These are phyloP conservation scores for Globisporangium uncinulatum DNA, from an alignment of 352 stramenopile genomes.

Conservation along the genomic window DNA sequence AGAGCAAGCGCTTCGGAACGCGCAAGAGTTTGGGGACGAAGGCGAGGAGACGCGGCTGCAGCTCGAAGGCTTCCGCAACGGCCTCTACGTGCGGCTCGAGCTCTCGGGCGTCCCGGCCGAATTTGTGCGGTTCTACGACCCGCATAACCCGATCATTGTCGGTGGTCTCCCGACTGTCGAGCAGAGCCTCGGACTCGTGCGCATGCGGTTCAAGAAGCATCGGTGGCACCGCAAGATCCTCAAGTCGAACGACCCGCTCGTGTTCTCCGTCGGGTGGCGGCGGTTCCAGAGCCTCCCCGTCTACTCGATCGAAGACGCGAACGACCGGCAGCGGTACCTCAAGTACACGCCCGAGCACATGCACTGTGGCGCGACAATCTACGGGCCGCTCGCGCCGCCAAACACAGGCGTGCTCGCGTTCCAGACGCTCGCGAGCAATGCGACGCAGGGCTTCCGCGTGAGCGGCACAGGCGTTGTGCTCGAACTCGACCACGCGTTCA, in stretches of 20 bases:
- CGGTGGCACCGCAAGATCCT: conserved; percentile 98
- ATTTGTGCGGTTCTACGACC: conserved; percentile 95
- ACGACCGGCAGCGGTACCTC: conserved; percentile 94
- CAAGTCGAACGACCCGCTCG: conserved; percentile 97
- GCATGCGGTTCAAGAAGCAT: conserved; percentile 99
- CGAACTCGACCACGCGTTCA: conserved; percentile 97
- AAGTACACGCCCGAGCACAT: conserved; percentile 99
- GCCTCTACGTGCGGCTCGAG: conserved; percentile 96
- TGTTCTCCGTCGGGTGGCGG: conserved; percentile 98
- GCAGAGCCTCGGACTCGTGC: conserved; percentile 91
- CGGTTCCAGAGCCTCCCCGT: conserved; percentile 98
- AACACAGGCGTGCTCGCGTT: conserved; percentile 98
- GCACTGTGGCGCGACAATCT: conserved; percentile 98
- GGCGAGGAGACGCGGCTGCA: conserved; percentile 89
- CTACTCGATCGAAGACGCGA: conserved; percentile 98
- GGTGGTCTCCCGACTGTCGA: conserved; percentile 96
- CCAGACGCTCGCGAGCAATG: conserved; percentile 91
- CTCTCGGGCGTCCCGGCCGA: conserved; percentile 92
- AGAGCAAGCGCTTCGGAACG: conserved; percentile 82
- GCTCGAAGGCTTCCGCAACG: conserved; percentile 95
- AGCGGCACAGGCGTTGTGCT: conserved; percentile 96
- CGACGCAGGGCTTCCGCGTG: conserved; percentile 93
- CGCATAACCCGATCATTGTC: conserved; percentile 85
- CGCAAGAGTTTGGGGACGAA: conserved; percentile 94
- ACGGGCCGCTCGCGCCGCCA: conserved; percentile 92